Conservation (phyloP, 2,329 filamentous ascomycete species). For the Amphichorda felina region DNA sequence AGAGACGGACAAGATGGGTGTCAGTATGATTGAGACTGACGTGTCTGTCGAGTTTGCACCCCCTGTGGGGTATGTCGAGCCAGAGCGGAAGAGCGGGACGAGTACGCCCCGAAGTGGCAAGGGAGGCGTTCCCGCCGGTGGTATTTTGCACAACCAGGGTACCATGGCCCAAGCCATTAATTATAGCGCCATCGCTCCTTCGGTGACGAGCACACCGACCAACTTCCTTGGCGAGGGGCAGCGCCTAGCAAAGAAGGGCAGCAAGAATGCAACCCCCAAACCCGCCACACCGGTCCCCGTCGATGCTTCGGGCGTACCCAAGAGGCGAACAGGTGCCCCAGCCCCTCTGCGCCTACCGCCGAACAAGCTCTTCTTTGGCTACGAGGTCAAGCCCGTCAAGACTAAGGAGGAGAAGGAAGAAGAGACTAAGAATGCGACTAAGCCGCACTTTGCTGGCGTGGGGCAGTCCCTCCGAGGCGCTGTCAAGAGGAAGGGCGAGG, state of each 20-base stretch:
- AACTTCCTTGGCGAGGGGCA: constrained; percentile 76
- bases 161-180: constrained; percentile 98
- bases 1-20: constrained; percentile 67
- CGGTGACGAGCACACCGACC: constrained; percentile 56
- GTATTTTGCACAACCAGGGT: constrained; percentile 70
- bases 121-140: constrained; percentile 56
- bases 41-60: constrained; percentile 92
- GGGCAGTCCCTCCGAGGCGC: constrained; percentile 67
- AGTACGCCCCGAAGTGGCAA: constrained; percentile 74
- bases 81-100: constrained; percentile 66
- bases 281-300: constrained; percentile 55
- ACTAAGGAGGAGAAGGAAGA: constrained; percentile 61
- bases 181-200: constrained; percentile 80
- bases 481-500: constrained; percentile 58
- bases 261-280: constrained; percentile 55
- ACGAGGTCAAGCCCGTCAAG: constrained; percentile 81
- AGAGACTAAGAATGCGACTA: constrained; percentile 46
- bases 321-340: constrained; percentile 57
- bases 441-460: constrained; percentile 71
- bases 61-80: constrained; percentile 89
- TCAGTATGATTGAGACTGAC: constrained; percentile 94
- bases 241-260: constrained; percentile 70
- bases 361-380: constrained; percentile 94
- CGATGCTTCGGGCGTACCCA: constrained; percentile 15
- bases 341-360: constrained; percentile 74